Conservation (phyloP, 352 stramenopile genomes). For the Phytophthora idaei region DNA sequence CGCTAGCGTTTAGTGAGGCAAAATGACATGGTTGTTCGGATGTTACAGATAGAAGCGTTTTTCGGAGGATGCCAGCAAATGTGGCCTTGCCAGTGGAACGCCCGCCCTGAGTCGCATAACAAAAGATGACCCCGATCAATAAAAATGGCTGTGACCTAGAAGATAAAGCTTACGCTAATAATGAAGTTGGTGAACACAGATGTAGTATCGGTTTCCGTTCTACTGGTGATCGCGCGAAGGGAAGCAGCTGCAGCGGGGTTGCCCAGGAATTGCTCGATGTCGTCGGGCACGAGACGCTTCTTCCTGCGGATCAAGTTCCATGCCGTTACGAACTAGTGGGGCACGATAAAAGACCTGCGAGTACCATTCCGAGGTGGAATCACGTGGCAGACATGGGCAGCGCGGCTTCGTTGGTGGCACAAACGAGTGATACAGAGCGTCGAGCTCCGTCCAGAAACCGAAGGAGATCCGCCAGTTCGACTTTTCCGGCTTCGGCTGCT, state of each 20-base stretch:
- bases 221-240: constrained; percentile 40
- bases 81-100: constrained; percentile 56
- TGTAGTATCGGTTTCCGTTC: constrained; percentile 21
- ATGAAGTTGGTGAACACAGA: constrained; percentile 59
- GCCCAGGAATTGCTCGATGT: constrained; percentile 50
- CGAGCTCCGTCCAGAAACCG: constrained; percentile 63
- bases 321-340: background rate
- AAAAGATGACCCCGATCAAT: background rate
- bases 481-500: constrained; percentile 9
- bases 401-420: constrained; percentile 51
- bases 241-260: constrained; percentile 43
- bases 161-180: constrained; percentile 49
- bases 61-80: constrained; percentile 51
- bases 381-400: constrained; percentile 31
- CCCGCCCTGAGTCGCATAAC: constrained; percentile 39
- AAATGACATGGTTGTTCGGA: constrained; percentile 34
- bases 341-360: background rate
- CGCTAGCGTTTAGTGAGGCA: constrained; percentile 45
- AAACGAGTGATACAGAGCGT: constrained; percentile 57
- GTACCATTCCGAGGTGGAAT: constrained; percentile 52
- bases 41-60: constrained; percentile 27
- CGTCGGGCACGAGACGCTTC: constrained; percentile 44
- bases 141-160: background rate
- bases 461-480: constrained; percentile 56
- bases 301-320: constrained; percentile 23